Conservation (phyloP, 148 eudicot genomes). For the Amaranthus hypochondriacus region DNA sequence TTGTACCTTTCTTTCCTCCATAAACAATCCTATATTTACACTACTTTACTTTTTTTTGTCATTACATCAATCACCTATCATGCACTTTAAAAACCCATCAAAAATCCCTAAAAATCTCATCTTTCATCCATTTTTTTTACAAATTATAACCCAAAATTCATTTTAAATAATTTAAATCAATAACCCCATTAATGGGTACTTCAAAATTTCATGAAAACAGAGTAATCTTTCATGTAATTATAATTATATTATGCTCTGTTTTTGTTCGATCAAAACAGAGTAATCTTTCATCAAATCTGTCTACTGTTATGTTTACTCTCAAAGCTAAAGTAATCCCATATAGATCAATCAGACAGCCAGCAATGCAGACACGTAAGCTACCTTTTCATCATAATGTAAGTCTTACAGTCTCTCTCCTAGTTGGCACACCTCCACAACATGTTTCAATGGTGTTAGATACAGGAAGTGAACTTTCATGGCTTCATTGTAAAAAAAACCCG, state of each 20-base stretch:
- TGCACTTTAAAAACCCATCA: neutral
- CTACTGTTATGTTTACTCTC: slow-evolving; percentile 43
- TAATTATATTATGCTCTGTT: slow-evolving; percentile 17
- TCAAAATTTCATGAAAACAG: neutral
- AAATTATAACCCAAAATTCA: neutral
- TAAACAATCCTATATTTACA: slow-evolving; percentile 23
- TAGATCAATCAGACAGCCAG: slow-evolving; percentile 29
- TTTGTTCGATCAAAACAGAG: slow-evolving; percentile 28
- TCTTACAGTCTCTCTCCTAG: slow-evolving; percentile 61
- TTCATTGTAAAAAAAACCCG: slow-evolving; percentile 54
- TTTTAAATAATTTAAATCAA: neutral
- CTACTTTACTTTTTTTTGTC: neutral
- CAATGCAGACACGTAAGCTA: slow-evolving; percentile 37
- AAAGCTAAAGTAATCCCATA: slow-evolving; percentile 31
- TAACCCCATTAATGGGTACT: slow-evolving; percentile 30
- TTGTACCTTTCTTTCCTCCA: slow-evolving; percentile 11
- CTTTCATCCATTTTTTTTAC: neutral
- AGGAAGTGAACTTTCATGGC: slow-evolving; percentile 86
- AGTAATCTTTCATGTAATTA: neutral
- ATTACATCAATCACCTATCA: slow-evolving; percentile 26
- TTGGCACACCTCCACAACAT: slow-evolving; percentile 70
- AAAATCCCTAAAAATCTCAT: neutral
- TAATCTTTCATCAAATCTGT: neutral
- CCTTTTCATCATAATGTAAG: slow-evolving; percentile 78
- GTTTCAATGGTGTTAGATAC: slow-evolving; percentile 88